Base-by-base conservation (phyloP, 1,284 basidiomycete species). In the Peniophora sp. region DNA sequence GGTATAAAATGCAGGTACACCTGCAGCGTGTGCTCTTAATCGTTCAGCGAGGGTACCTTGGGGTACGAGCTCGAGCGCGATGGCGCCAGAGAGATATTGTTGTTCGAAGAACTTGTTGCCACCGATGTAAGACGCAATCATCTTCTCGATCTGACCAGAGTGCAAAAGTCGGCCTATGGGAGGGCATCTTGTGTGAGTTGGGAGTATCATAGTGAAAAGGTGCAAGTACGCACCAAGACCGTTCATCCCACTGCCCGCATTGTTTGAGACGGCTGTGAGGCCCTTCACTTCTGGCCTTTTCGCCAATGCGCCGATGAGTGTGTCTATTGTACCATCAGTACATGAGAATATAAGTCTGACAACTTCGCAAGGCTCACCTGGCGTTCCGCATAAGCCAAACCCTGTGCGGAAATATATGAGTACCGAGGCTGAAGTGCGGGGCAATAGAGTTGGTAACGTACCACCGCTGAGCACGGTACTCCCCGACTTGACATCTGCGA, bases 1-100 rank as follows among this genome's bases (percentile, higher is more conserved):
- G 3, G 94, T 98, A 71, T 79, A 99, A 74, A 99, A 95, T 10
- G 92, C 95, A 5, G 96, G 96, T 59, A 97, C 95, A 51, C 96
- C 96, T 20, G 92, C 91, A 2, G 90, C 95, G 52, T 92, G 92
- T 3, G 95, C 88, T 32, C 95, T 83, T 54, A 97, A 77, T 55
- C 94, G 85, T 64, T 97, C 96, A 17, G 89, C 88, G 24, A 99
- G 82, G 11, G 92, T 95, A 6, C 83, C 93, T 70, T 97, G 93
- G 2, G 93, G 93, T 44, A 88, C 88, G 32, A 97, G 83, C 64
- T 97, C 93, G 39, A 97, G 70, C 0, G 86, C 81, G 55, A 96
- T 85, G 54, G 88, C 71, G 49, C 93, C 93, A 18, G 78, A 72
- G 46, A 96, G 79, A 68, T 93, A 97, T 50, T 86, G 72, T 32